A percentile compares a stretch with the other conserved stretches of the same genome.
phyloP scores from a whole-genome alignment of 345 rosid species.

The Psidium guajava region DNA sequence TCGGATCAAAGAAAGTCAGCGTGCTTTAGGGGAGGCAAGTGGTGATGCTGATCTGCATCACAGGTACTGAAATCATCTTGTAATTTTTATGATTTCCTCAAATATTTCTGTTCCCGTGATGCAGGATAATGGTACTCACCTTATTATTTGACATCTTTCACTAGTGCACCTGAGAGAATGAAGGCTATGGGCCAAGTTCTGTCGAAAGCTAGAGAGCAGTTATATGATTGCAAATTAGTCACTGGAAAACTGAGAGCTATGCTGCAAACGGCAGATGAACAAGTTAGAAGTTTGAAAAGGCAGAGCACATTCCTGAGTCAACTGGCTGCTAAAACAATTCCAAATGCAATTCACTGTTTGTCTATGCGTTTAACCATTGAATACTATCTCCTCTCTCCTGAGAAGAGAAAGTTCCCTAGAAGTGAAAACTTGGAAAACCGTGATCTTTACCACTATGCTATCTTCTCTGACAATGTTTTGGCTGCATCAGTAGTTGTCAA shows the following conservation, averaged over 20 bases:
- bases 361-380: constrained; percentile 96
- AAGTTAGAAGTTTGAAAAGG: constrained; percentile 96
- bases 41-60: constrained; percentile 72
- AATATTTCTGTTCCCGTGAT: neutral
- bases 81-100: neutral
- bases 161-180: constrained; percentile 74
- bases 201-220: constrained; percentile 66
- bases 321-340: constrained; percentile 98
- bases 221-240: constrained; percentile 91
- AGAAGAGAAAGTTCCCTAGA: constrained; percentile 82
- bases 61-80: constrained; percentile 31
- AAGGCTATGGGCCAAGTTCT: constrained; percentile 87
- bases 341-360: constrained; percentile 91
- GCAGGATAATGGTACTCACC: neutral
- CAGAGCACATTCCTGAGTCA: constrained; percentile 99
- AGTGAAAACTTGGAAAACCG: constrained; percentile 86
- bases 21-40: constrained; percentile 58
- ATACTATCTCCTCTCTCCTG: constrained; percentile 76
- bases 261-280: constrained; percentile 95
- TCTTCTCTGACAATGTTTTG: constrained; percentile 97
- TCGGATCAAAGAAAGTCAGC: constrained; percentile 84
- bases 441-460: constrained; percentile 84
- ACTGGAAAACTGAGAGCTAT: constrained; percentile 97
- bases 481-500: constrained; percentile 99
- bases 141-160: neutral